These are phyloP conservation scores for Trichoderma pleuroti DNA, from an alignment of 2,329 filamentous ascomycete species.

Conservation along the genomic window DNA sequence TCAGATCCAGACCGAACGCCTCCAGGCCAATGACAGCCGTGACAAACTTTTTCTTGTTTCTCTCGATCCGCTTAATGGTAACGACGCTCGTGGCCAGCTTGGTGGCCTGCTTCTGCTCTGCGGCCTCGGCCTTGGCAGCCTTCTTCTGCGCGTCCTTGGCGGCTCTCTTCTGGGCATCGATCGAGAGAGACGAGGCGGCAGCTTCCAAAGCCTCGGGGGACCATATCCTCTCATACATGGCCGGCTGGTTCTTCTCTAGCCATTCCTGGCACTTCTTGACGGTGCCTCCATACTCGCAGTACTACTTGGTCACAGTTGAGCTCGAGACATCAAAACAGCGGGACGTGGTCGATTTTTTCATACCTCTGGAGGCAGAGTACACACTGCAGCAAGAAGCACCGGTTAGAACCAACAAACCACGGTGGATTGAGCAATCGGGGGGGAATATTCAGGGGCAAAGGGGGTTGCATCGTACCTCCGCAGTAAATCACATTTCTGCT, in stretches of 20 bases:
- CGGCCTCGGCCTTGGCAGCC: slow-evolving; percentile 85
- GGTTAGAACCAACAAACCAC: background rate
- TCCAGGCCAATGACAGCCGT: slow-evolving; percentile 90
- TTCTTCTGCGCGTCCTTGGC: slow-evolving; percentile 97
- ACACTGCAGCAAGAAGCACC: slow-evolving; percentile 43
- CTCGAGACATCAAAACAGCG: background rate
- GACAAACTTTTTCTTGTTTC: slow-evolving; percentile 96
- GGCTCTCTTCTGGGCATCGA: slow-evolving; percentile 90
- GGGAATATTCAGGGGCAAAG: background rate
- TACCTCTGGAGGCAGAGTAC: slow-evolving; percentile 64
- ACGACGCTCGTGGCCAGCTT: slow-evolving; percentile 79
- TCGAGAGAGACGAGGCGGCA: slow-evolving; percentile 77
- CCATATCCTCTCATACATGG: slow-evolving; percentile 76
- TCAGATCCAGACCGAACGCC: slow-evolving; percentile 84
- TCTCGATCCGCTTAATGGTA: slow-evolving; percentile 92
- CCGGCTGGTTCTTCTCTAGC: slow-evolving; percentile 71
- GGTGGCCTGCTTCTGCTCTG: slow-evolving; percentile 78
- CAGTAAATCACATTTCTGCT: slow-evolving; percentile 54
- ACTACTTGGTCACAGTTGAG: slow-evolving; percentile 55
- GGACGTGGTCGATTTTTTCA: slow-evolving; percentile 19
- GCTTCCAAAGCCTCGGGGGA: slow-evolving; percentile 83
- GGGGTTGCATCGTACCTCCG: slow-evolving; percentile 46
- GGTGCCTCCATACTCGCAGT: slow-evolving; percentile 97
- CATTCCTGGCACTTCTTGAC: slow-evolving; percentile 97
- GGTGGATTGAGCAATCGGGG: background rate